Percentiles rank a stretch among this genome's conserved stretches.
These are phyloP conservation scores for Euphrasia confusa DNA, from an alignment of 257 asterid species.

Conservation along the genomic window DNA sequence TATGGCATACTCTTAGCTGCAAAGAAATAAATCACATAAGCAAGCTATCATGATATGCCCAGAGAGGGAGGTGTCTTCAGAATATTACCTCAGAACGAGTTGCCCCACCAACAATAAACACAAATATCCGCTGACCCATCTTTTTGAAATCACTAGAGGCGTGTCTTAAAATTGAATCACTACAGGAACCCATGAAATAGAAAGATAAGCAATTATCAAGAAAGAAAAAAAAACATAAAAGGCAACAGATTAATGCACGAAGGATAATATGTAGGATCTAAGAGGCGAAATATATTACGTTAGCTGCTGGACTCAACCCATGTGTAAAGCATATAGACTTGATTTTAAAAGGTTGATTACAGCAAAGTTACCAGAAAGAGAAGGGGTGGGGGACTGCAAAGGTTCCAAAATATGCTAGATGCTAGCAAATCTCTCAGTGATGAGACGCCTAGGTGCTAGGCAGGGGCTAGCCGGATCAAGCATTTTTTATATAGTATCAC, in stretches of 20 bases:
- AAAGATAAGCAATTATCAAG: constrained; percentile 1
- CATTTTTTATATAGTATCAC: neutral
- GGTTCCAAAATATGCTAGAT: too few relatives aligned
- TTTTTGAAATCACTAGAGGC: constrained; percentile 94
- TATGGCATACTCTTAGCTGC: constrained; percentile 96
- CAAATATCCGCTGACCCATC: constrained; percentile 96
- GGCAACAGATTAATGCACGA: constrained; percentile 18
- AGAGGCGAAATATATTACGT: neutral
- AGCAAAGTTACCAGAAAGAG: constrained; percentile 6
- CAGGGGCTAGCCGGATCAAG: too few relatives aligned
- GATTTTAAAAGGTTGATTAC: neutral
- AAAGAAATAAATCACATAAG: constrained; percentile 21
- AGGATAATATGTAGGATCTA: neutral
- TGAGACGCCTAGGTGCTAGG: too few relatives aligned
- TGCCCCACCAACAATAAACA: constrained; percentile 97
- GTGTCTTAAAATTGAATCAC: constrained; percentile 87
- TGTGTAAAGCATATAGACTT: neutral
- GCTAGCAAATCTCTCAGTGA: too few relatives aligned
- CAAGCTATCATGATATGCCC: constrained; percentile 4
- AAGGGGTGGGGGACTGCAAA: neutral
- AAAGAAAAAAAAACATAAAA: constrained; percentile 5
- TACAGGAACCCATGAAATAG: constrained; percentile 31
- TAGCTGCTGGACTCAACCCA: constrained; percentile 8
- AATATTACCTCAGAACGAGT: constrained; percentile 90
- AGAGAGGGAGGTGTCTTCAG: constrained; percentile 8